Base-by-base conservation (phyloP, 495 filamentous ascomycete genomes). In the Sphaerosporella brunnea region DNA sequence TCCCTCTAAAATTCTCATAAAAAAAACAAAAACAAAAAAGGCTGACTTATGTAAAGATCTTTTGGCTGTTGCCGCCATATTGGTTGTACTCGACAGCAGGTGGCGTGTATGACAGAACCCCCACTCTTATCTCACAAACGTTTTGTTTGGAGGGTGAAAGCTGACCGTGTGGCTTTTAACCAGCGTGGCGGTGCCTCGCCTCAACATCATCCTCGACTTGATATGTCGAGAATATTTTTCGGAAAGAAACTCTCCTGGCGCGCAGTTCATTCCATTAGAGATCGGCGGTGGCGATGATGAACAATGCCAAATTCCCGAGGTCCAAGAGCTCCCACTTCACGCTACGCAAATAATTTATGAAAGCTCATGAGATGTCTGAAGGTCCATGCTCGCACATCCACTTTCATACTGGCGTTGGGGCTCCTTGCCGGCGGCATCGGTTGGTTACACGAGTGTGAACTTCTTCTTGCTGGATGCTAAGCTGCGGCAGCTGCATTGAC, bases 51-150 rank as follows among this genome's bases (percentile, higher is more conserved):
- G 13, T 32, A 5, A 5, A 32, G 28, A 32, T 32, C 28, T 83
- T 71, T 62, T 97, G 87, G 84, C 65, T 97, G 13, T 54, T 97
- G 8, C 75, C 73, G 0, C 79, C 82, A 2, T 84, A 82, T 60
- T 65, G 80, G 20, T 58, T 92, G 4, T 84, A 78, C 60, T 80
- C 82, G 0, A 65, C 93, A 36, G 86, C 84, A 0, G 84, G 85
- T 58, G 90, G 90, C 18, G 47, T 86, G 82, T 51, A 70, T 79
- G 20, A 64, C 82, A 2, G 82, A 92, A 2, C 83, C n/a, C n/a
- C n/a, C n/a, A n/a, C n/a, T n/a, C n/a, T n/a, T n/a, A n/a, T n/a
- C n/a, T n/a, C n/a, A n/a, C n/a, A n/a, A n/a, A n/a, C n/a, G n/a
- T n/a, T n/a, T n/a, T n/a, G n/a, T n/a, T n/a, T n/a, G n/a, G 81